Evolutionary conservation across 495 filamentous ascomycete genomes (phyloP).

Genomic region (Xanthoparmelia taractica): DNA sequence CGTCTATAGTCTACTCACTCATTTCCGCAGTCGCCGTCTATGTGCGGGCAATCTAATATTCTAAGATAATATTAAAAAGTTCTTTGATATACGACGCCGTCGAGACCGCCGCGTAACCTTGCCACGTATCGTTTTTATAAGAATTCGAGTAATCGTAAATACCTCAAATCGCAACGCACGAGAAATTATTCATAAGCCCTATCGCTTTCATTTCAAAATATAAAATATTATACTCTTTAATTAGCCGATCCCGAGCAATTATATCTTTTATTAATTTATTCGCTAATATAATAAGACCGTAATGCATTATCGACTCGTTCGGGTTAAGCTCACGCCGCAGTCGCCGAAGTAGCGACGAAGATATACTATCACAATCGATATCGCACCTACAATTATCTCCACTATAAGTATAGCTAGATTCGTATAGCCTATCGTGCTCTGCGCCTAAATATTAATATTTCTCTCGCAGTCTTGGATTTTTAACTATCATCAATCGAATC

Average conservation of each 20-base stretch:
- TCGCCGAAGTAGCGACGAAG: conserved; percentile 23
- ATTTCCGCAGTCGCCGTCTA: no score
- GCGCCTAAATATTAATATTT: conserved; percentile 19
- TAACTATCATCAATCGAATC: conserved; percentile 24
- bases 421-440: conserved; percentile 30
- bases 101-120: background rate
- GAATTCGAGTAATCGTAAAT: background rate
- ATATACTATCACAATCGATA: background rate
- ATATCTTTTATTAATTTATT: background rate
- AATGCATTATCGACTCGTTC: conserved; percentile 12
- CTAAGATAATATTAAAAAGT: background rate
- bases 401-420: conserved; percentile 29
- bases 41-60: no score
- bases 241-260: conserved; percentile 5
- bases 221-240: conserved; percentile 7
- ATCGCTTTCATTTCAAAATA: background rate
- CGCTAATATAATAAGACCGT: conserved; percentile 6
- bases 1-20: no score
- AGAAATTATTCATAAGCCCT: background rate
- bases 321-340: conserved; percentile 19
- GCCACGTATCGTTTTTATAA: background rate
- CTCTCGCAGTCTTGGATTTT: conserved; percentile 23
- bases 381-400: conserved; percentile 20
- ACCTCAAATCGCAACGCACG: background rate
- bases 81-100: background rate